phyloP scores from a whole-genome alignment of 179 eudicot species.

The Silene vulgaris region DNA sequence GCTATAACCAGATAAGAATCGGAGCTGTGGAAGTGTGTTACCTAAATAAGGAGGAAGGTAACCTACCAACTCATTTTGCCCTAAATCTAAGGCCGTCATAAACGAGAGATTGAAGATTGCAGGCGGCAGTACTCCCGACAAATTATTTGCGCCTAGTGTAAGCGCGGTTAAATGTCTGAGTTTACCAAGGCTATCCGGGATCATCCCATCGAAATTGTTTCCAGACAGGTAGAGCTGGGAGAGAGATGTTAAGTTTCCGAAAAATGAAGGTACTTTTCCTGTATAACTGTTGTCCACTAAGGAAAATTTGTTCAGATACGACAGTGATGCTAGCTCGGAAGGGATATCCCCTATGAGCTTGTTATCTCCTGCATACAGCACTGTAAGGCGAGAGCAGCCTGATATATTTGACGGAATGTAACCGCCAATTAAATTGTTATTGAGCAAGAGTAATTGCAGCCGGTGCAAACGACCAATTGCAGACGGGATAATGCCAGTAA shows the following conservation, averaged over 20 bases:
- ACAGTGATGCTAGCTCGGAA: no score
- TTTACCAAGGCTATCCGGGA: conserved; percentile 21
- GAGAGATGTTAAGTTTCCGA: conserved; percentile 24
- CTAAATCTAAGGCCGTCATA: background rate
- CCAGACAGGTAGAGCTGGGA: background rate
- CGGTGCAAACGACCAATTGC: conserved; percentile 13
- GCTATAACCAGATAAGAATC: conserved; percentile 2
- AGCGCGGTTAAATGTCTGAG: background rate
- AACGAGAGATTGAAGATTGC: conserved; percentile 22
- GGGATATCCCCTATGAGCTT: no score
- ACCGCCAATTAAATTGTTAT: background rate
- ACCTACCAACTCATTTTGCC: conserved; percentile 25
- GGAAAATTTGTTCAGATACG: no score
- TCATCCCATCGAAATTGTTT: conserved; percentile 16
- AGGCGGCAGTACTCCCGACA: conserved; percentile 24
- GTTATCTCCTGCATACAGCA: background rate
- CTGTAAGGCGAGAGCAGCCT: conserved; percentile 9
- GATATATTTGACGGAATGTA: conserved; percentile 20
- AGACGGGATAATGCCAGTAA: conserved; percentile 15
- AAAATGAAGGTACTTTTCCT: no score
- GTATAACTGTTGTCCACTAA: no score
- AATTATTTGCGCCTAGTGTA: background rate
- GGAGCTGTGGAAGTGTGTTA: conserved; percentile 28
- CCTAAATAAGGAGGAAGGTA: conserved; percentile 40
- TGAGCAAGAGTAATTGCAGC: background rate